These are phyloP conservation scores for Manihot esculenta DNA, from an alignment of 441 rosid species.

Conservation along the genomic window DNA sequence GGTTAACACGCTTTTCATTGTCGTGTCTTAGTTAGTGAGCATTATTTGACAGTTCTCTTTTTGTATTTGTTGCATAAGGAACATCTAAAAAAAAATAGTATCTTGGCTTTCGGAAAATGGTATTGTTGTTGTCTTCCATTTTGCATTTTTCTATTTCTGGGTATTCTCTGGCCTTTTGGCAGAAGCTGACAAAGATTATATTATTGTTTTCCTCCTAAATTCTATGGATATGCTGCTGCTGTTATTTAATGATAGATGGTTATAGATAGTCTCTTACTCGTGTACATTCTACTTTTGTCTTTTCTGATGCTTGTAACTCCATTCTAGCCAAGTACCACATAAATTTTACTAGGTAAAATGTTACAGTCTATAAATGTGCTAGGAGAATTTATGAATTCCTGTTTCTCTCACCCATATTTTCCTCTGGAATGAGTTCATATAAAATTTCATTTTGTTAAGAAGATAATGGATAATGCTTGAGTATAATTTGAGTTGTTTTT, in stretches of 20 bases:
- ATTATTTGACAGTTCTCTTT: not conserved
- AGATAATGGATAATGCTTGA: not conserved
- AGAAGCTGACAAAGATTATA: not conserved
- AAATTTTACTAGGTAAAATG: not conserved
- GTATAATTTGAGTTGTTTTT: no score
- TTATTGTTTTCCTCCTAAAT: not conserved
- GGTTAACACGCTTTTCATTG: not conserved
- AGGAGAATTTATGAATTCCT: not conserved
- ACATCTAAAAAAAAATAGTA: not conserved
- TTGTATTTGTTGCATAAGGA: not conserved
- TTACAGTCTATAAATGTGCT: not conserved
- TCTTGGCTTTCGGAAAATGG: slow-evolving; percentile 3
- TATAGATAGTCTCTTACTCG: not conserved
- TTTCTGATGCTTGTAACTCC: not conserved
- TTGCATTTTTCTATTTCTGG: not conserved
- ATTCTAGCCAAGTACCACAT: not conserved
- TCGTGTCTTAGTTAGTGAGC: not conserved
- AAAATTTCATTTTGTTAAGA: not conserved
- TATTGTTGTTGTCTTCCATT: not conserved
- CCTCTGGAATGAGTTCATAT: not conserved
- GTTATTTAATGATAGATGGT: not conserved
- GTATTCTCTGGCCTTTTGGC: not conserved
- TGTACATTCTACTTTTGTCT: no score
- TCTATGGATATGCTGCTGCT: not conserved
- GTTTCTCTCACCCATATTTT: not conserved